Conservation (phyloP, 306 rosid genomes). For the Quillaja saponaria region DNA sequence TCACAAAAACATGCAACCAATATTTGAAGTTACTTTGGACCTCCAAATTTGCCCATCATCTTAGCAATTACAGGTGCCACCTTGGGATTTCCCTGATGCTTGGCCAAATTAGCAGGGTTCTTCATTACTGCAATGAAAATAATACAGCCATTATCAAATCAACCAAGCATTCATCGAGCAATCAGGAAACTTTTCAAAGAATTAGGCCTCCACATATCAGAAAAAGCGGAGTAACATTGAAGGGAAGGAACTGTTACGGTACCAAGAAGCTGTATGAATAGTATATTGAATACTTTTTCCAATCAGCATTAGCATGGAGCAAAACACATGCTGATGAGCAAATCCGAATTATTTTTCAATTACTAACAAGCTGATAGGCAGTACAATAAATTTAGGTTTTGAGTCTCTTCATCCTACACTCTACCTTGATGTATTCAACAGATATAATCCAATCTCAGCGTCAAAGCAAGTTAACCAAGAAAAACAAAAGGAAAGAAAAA, state of each 20-base stretch:
- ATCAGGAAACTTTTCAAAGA: background rate
- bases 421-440: background rate
- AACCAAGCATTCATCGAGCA: background rate
- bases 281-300: no score
- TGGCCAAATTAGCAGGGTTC: conserved; percentile 86
- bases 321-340: background rate
- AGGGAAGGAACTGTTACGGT: no score
- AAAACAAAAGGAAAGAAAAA: no score
- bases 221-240: no score
- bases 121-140: conserved; percentile 69
- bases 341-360: conserved; percentile 5
- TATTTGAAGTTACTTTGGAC: conserved; percentile 39
- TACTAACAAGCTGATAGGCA: background rate
- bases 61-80: conserved; percentile 87
- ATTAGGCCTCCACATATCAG: no score
- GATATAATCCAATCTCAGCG: background rate
- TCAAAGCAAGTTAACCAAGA: no score
- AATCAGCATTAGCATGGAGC: no score
- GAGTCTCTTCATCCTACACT: no score
- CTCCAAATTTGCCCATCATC: conserved; percentile 90
- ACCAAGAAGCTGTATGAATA: no score
- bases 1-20: background rate
- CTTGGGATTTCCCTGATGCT: conserved; percentile 86
- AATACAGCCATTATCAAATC: background rate
- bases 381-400: no score